These are phyloP conservation scores for Solanum dulcamara DNA, from an alignment of 257 asterid genomes.

Conservation along the genomic window DNA sequence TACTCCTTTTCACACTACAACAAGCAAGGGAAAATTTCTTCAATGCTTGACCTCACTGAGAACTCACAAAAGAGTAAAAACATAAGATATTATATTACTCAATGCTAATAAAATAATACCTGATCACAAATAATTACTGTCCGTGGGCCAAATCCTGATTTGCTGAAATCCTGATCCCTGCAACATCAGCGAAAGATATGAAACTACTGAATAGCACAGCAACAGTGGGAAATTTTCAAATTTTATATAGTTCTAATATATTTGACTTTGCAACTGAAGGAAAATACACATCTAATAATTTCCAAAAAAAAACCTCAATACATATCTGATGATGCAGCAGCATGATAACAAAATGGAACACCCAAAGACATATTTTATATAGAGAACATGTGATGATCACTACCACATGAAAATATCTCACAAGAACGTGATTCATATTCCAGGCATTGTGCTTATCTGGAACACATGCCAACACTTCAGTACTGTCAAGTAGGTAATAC, in stretches of 20 bases:
- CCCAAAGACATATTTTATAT: neutral
- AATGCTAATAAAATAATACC: constrained; percentile 22
- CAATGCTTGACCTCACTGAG: neutral
- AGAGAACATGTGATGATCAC: neutral
- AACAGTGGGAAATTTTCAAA: neutral
- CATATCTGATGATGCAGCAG: neutral
- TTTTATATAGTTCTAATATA: neutral
- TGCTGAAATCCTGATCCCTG: constrained; percentile 66
- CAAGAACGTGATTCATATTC: neutral
- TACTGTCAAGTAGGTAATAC: neutral
- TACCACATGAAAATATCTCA: neutral
- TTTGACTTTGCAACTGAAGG: neutral
- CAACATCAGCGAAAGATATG: neutral
- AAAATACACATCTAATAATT: neutral
- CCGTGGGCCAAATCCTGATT: constrained; percentile 37
- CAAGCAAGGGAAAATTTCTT: neutral
- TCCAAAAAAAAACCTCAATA: neutral
- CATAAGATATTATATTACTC: neutral
- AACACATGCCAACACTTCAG: neutral
- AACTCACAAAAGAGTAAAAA: neutral
- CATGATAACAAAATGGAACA: neutral
- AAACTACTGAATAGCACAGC: neutral
- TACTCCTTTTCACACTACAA: constrained; percentile 86
- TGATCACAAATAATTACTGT: constrained; percentile 93
- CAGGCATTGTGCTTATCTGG: neutral